phyloP scores from a whole-genome alignment of 805 yeast genomes.

The Candida pseudoglaebosa region DNA sequence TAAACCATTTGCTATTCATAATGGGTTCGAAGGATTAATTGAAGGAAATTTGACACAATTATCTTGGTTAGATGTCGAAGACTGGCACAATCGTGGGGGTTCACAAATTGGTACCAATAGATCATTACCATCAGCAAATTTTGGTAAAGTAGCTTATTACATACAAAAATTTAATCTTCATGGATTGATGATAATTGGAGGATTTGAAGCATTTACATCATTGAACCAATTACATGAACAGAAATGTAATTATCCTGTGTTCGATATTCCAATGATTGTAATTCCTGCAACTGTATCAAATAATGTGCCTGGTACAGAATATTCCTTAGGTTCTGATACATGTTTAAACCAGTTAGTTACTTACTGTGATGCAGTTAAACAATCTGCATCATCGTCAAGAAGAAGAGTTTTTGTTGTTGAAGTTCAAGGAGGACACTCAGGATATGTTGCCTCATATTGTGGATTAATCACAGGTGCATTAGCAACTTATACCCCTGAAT shows the following conservation, averaged over 20 bases:
- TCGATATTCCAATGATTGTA: constrained; percentile 72
- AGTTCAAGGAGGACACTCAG: constrained; percentile 83
- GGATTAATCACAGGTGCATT: constrained; percentile 70
- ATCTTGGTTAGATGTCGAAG: constrained; percentile 66
- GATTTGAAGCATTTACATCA: constrained; percentile 76
- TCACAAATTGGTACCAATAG: constrained; percentile 82
- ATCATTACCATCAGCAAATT: constrained; percentile 61
- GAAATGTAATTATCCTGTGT: constrained; percentile 60
- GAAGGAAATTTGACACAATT: constrained; percentile 59
- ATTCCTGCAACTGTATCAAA: constrained; percentile 79
- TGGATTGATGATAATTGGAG: constrained; percentile 74
- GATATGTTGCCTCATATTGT: constrained; percentile 67
- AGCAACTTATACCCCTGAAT: constrained; percentile 75
- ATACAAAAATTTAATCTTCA: constrained; percentile 65
- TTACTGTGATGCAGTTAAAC: constrained; percentile 76
- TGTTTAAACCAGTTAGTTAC: constrained; percentile 66
- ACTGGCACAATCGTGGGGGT: constrained; percentile 75
- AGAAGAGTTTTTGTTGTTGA: constrained; percentile 78
- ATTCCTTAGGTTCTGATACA: constrained; percentile 72
- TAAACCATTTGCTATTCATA: constrained; percentile 63
- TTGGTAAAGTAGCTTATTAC: constrained; percentile 68
- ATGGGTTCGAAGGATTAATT: constrained; percentile 71
- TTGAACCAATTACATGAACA: constrained; percentile 62
- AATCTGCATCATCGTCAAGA: constrained; percentile 74
- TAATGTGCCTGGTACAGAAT: constrained; percentile 80